Evolutionary conservation across 805 yeast genomes (phyloP).

Genomic region (Suhomyces kilbournensis): DNA sequence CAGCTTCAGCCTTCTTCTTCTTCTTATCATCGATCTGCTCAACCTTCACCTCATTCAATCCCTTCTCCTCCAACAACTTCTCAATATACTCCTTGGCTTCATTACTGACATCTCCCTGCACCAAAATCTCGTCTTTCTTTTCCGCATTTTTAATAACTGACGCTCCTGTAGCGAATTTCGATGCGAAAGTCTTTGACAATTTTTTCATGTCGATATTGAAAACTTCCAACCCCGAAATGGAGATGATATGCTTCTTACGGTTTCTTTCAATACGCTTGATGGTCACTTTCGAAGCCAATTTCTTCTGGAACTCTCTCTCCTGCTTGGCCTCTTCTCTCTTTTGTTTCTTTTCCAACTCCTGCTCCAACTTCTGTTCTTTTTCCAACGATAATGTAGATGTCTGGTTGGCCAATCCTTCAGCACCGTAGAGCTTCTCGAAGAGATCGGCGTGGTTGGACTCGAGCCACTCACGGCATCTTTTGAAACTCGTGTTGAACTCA

Average conservation of each 20-base stretch:
- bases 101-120: slow-evolving; percentile 94
- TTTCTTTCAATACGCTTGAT: slow-evolving; percentile 89
- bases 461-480: slow-evolving; percentile 84
- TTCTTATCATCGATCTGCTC: slow-evolving; percentile 82
- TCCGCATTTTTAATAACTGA: slow-evolving; percentile 87
- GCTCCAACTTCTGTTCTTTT: slow-evolving; percentile 76
- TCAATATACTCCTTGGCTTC: slow-evolving; percentile 78
- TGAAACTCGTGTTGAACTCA: slow-evolving; percentile 81
- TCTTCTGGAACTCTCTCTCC: slow-evolving; percentile 77
- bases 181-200: slow-evolving; percentile 85
- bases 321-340: slow-evolving; percentile 81
- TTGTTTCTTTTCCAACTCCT: slow-evolving; percentile 81
- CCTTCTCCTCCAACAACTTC: slow-evolving; percentile 73
- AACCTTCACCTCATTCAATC: slow-evolving; percentile 80
- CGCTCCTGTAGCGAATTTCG: slow-evolving; percentile 95
- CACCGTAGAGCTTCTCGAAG: slow-evolving; percentile 59
- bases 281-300: slow-evolving; percentile 73
- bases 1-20: slow-evolving; percentile 45
- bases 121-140: slow-evolving; percentile 85
- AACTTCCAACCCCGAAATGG: slow-evolving; percentile 84
- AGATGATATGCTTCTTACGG: slow-evolving; percentile 81
- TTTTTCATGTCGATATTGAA: slow-evolving; percentile 88
- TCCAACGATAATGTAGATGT: slow-evolving; percentile 65
- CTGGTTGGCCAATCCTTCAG: slow-evolving; percentile 53
- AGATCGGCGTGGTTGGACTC: slow-evolving; percentile 54